Base-by-base conservation (phyloP, 805 yeast genomes). In the Yamadazyma takamatsuzukensis region DNA sequence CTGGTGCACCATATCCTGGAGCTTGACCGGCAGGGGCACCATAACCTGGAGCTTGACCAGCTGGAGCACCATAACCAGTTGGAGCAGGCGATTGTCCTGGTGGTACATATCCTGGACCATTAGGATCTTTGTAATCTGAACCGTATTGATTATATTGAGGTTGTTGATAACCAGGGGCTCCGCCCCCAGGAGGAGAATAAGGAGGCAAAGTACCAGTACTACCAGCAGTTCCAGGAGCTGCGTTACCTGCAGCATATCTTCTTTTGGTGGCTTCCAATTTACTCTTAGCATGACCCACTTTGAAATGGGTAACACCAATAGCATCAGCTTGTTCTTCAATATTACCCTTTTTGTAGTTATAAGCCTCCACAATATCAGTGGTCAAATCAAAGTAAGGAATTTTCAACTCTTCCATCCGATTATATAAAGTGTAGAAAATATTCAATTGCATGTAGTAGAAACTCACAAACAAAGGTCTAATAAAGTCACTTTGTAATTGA, bases 381-480 rank as follows among this genome's bases (percentile, higher is more conserved):
- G 76, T 69, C 53, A 93, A 69, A 56, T 93, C 95, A 61, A 93
- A 93, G 64, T 93, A 93, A 11, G 97, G 96, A 45, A 93, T 93
- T 65, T 93, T 88, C 84, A 90, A 80, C 54, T 86, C 95, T 63
- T 90, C 96, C 86, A 90, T 85, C 49, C 84, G 76, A 53, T 74
- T 82, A 68, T 85, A 89, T 41, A 93, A 69, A 1, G 96, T 88
- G 72, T 93, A 93, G 61, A 89, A 93, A 37, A 93, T 87, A 67
- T 93, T 93, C 68, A 93, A 75, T 68, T 93, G 98, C 97, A 93
- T 93, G 71, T 79, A 93, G 64, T 93, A 93, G 60, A 93, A 81
- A 34, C 94, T 82, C 49, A 90, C 93, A 64, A 93, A 93, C 49
- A 93, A 69, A 13, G 98, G 98, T 53, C 80, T 82, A 54, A 93